Evolutionary conservation across 106 monocot species (phyloP).

Genomic region (Dendrobium nobile): DNA sequence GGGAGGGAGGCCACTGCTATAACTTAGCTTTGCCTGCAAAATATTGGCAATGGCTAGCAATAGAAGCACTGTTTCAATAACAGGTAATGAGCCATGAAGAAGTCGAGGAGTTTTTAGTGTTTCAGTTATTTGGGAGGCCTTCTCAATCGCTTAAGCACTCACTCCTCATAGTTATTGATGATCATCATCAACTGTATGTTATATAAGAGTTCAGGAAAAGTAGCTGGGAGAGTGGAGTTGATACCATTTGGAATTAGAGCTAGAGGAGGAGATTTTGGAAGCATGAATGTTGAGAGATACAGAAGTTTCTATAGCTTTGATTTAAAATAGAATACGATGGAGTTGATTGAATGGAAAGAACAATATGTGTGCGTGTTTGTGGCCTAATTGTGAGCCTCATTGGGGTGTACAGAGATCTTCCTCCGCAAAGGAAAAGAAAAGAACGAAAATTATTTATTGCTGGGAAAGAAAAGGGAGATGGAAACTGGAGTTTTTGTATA

Average conservation of each 20-base stretch:
- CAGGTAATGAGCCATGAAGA: conserved; percentile 34
- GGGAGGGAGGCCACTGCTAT: conserved; percentile 52
- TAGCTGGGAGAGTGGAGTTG: too few relatives aligned
- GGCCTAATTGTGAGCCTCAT: background rate
- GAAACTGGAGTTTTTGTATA: too few relatives aligned
- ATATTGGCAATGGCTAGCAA: conserved; percentile 48
- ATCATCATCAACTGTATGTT: conserved; percentile 56
- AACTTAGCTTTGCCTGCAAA: conserved; percentile 53
- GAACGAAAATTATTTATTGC: too few relatives aligned
- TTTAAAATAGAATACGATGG: background rate
- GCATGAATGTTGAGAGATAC: background rate
- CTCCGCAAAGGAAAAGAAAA: too few relatives aligned
- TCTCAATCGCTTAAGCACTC: conserved; percentile 51
- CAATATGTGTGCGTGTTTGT: too few relatives aligned
- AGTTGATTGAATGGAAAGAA: background rate
- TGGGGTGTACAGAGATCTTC: background rate
- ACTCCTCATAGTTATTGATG: conserved; percentile 46
- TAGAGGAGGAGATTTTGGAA: background rate
- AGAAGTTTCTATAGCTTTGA: too few relatives aligned
- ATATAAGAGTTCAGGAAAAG: conserved; percentile 43
- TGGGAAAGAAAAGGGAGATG: too few relatives aligned
- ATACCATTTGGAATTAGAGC: too few relatives aligned
- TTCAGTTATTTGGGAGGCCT: conserved; percentile 27
- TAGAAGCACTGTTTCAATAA: conserved; percentile 80
- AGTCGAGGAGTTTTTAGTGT: conserved; percentile 1